Percentiles rank a stretch among this genome's conserved stretches.
Conservation (phyloP, 1,284 basidiomycete species). For the Phellinidium pouzarii region DNA sequence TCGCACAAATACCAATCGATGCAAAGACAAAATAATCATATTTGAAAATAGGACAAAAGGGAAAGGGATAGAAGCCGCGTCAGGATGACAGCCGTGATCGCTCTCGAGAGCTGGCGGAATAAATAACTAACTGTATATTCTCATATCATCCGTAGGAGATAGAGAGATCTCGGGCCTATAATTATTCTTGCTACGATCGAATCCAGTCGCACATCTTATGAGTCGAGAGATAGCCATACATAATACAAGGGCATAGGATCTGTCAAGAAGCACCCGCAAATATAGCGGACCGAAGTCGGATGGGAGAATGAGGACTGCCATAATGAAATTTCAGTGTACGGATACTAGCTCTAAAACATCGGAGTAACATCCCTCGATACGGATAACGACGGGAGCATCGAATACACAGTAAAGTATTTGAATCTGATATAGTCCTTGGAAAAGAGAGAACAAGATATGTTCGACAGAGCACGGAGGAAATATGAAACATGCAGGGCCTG, state of each 20-base stretch:
- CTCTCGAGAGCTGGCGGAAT: too few relatives aligned
- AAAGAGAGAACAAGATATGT: not conserved
- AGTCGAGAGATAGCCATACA: not conserved
- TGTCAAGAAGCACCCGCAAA: not conserved
- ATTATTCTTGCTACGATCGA: too few relatives aligned
- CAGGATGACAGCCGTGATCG: too few relatives aligned
- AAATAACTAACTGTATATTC: too few relatives aligned
- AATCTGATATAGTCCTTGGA: not conserved
- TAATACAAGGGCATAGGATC: too few relatives aligned
- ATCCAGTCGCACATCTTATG: too few relatives aligned
- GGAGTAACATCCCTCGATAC: not conserved
- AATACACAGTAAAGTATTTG: not conserved
- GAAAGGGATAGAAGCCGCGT: too few relatives aligned
- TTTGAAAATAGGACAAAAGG: too few relatives aligned
- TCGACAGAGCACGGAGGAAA: not conserved
- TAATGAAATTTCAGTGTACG: not conserved
- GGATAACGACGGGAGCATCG: not conserved
- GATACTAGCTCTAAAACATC: conserved; percentile 4
- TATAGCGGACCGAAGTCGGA: conserved; percentile 10
- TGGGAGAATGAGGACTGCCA: not conserved
- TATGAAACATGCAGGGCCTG: not conserved
- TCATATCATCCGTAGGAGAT: too few relatives aligned
- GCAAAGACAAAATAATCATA: too few relatives aligned
- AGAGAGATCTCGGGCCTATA: too few relatives aligned
- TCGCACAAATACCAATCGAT: too few relatives aligned